A percentile compares a stretch with the other conserved stretches of the same genome.
phyloP scores from a whole-genome alignment of 2,329 filamentous ascomycete genomes.

The Trichophyton equinum region DNA sequence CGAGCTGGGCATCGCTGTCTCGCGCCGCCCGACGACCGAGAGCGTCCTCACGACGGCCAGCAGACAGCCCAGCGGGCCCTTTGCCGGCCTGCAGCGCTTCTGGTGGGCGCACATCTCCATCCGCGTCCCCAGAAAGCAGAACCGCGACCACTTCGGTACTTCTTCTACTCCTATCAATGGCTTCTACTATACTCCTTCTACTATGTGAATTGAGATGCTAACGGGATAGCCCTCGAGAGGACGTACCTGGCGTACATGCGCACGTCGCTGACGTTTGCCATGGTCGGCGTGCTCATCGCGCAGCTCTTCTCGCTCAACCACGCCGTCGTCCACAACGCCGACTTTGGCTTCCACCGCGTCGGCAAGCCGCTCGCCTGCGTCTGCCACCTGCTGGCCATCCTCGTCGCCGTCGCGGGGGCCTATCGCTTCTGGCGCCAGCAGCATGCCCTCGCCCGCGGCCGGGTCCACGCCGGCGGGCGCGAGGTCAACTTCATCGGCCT shows the following conservation, averaged over 20 bases:
- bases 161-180: background rate
- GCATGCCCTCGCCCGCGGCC: conserved; percentile 36
- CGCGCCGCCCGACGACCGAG: conserved; percentile 9
- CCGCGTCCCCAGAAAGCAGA: conserved; percentile 29
- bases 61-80: conserved; percentile 35
- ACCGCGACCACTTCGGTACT: conserved; percentile 32
- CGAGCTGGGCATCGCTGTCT: conserved; percentile 8
- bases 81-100: conserved; percentile 61
- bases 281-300: conserved; percentile 52
- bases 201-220: background rate
- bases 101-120: conserved; percentile 51
- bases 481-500: conserved; percentile 19
- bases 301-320: conserved; percentile 55
- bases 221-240: conserved; percentile 51
- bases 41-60: conserved; percentile 7
- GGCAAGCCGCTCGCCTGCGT: conserved; percentile 46
- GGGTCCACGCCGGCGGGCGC: conserved; percentile 31
- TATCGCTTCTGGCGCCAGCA: conserved; percentile 46
- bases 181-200: background rate
- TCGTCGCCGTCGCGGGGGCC: conserved; percentile 37
- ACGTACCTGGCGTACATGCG: conserved; percentile 63
- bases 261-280: conserved; percentile 56
- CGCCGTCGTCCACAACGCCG: conserved; percentile 25
- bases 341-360: conserved; percentile 48
- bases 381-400: conserved; percentile 38